phyloP scores from a whole-genome alignment of 2,329 filamentous ascomycete species.

The Cryphonectria naterciae region DNA sequence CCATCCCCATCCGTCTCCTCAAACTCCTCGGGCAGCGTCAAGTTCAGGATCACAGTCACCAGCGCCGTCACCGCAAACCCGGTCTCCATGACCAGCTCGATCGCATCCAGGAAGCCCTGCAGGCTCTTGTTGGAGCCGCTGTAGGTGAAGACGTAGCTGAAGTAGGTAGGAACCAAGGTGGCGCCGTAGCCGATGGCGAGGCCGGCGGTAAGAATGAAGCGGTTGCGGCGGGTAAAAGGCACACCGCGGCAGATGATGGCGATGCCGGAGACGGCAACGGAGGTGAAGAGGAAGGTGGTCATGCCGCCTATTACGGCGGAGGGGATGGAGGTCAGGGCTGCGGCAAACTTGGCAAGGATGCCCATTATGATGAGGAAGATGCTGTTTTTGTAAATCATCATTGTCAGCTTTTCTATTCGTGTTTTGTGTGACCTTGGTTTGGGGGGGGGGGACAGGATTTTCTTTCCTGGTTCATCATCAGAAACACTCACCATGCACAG shows the following conservation, averaged over 20 bases:
- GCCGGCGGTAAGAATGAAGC: conserved; percentile 79
- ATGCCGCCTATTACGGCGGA: conserved; percentile 68
- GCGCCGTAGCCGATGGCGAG: conserved; percentile 75
- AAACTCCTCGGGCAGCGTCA: conserved; percentile 74
- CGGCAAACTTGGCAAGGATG: conserved; percentile 81
- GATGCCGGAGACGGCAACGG: conserved; percentile 77
- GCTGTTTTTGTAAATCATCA: conserved; percentile 35
- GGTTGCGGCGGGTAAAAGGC: conserved; percentile 76
- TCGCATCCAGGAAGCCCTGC: conserved; percentile 74
- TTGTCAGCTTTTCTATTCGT: not conserved
- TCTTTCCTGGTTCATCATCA: too few relatives aligned
- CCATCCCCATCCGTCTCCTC: conserved; percentile 62
- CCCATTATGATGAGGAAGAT: conserved; percentile 81
- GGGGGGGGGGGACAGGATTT: not conserved
- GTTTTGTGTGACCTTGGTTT: not conserved
- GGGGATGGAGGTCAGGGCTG: conserved; percentile 77
- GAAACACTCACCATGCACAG: conserved; percentile 59
- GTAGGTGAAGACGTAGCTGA: conserved; percentile 74
- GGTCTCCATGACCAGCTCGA: conserved; percentile 73
- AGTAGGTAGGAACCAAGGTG: conserved; percentile 69
- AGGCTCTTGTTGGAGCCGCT: conserved; percentile 68
- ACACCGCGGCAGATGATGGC: conserved; percentile 72
- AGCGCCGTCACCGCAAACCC: conserved; percentile 77
- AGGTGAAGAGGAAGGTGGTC: conserved; percentile 80
- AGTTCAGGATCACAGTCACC: conserved; percentile 73